phyloP scores from a whole-genome alignment of 768 basidiomycete genomes.

The Brasilioporus rufonigricans region DNA sequence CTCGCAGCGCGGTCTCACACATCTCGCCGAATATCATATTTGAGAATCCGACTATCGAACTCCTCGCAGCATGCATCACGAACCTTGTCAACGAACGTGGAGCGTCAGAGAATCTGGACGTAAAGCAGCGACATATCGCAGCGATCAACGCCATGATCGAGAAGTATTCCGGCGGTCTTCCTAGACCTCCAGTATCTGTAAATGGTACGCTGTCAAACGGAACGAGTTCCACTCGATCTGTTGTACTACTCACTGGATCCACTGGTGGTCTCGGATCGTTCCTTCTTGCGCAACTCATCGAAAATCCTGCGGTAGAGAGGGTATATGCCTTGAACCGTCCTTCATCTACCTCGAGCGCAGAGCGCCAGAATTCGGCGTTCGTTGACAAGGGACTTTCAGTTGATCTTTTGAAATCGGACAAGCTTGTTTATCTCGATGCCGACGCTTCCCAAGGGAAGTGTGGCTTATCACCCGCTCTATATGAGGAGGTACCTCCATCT shows the following conservation, averaged over 20 bases:
- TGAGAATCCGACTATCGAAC: conserved; percentile 36
- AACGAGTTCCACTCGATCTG: background rate
- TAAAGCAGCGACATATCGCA: background rate
- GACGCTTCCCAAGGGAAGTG: background rate
- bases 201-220: background rate
- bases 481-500: background rate
- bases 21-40: conserved; percentile 34
- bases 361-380: background rate
- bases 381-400: background rate
- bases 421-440: background rate
- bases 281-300: background rate
- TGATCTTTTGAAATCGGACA: background rate
- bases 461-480: background rate
- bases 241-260: conserved; percentile 27
- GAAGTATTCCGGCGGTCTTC: background rate
- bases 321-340: conserved; percentile 30
- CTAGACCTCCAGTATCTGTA: background rate
- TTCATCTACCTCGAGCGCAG: conserved; percentile 1
- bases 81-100: background rate
- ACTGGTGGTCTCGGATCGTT: background rate
- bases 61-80: conserved; percentile 4
- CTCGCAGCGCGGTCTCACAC: background rate
- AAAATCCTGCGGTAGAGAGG: background rate
- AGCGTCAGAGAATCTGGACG: background rate
- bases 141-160: conserved; percentile 21